Percentiles rank a stretch among this genome's conserved stretches.
Conservation (phyloP, 2,329 filamentous ascomycete genomes). For the Karstenula rhodostoma region DNA sequence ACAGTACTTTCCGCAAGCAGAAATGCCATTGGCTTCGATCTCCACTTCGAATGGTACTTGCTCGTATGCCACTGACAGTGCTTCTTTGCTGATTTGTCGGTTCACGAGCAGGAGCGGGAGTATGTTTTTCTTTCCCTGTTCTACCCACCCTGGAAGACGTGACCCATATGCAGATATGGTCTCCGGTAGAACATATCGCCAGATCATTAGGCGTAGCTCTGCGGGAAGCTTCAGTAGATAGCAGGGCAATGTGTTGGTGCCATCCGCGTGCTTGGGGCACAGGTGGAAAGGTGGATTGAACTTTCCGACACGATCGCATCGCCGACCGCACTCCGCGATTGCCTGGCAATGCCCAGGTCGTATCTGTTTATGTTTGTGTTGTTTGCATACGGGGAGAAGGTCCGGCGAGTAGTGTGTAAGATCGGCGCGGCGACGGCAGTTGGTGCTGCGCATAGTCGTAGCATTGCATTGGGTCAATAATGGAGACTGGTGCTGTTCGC, state of each 20-base stretch:
- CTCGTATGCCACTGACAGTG: conserved; percentile 22
- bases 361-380: background rate
- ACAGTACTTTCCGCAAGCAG: background rate
- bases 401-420: background rate
- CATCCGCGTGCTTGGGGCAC: conserved; percentile 21
- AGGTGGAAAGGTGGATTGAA: conserved; percentile 20
- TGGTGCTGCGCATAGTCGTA: background rate
- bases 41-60: conserved; percentile 17
- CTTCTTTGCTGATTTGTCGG: conserved; percentile 24
- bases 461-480: background rate
- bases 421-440: conserved; percentile 11
- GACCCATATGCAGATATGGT: background rate
- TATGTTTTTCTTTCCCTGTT: background rate
- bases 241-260: conserved; percentile 24
- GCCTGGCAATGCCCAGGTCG: conserved; percentile 25
- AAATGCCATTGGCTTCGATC: background rate
- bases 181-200: conserved; percentile 24
- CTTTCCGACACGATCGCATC: conserved; percentile 19
- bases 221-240: conserved; percentile 24
- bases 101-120: conserved; percentile 21
- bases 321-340: conserved; percentile 22
- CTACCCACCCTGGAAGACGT: background rate
- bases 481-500: background rate
- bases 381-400: conserved; percentile 8
- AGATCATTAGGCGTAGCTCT: conserved; percentile 28